Conservation (phyloP, 441 rosid species). For the Pelargonium myrrhifolium region DNA sequence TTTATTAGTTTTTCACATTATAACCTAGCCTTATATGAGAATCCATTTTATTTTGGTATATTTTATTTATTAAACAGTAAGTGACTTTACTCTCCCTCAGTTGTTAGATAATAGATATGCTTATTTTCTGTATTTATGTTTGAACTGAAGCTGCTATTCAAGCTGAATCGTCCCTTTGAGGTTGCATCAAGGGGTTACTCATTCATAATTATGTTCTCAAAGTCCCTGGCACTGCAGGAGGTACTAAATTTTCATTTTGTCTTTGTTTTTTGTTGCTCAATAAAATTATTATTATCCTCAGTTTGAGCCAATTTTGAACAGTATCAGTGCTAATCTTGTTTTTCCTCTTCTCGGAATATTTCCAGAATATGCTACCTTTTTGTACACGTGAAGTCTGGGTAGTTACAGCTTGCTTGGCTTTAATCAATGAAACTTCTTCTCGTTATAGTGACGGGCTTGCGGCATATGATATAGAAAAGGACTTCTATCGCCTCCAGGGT, state of each 20-base stretch:
- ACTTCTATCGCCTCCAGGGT: slow-evolving; percentile 84
- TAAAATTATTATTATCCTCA: neutral
- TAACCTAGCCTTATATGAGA: neutral
- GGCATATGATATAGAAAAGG: slow-evolving; percentile 77
- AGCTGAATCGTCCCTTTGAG: slow-evolving; percentile 88
- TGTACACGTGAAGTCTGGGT: slow-evolving; percentile 98
- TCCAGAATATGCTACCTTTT: slow-evolving; percentile 67
- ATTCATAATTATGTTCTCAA: slow-evolving; percentile 76
- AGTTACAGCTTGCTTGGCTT: slow-evolving; percentile 77
- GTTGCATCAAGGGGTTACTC: slow-evolving; percentile 91
- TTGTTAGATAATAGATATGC: neutral
- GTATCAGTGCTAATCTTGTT: slow-evolving; percentile 21
- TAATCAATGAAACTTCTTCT: slow-evolving; percentile 66
- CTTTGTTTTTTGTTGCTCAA: slow-evolving; percentile 2
- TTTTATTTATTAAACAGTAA: neutral
- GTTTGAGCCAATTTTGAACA: slow-evolving; percentile 14
- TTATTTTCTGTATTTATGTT: slow-evolving; percentile 3
- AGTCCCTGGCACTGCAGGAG: slow-evolving; percentile 69
- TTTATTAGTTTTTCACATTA: neutral
- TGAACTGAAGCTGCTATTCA: slow-evolving; percentile 69
- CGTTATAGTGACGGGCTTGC: slow-evolving; percentile 55
- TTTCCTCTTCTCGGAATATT: slow-evolving; percentile 22
- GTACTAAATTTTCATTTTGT: slow-evolving; percentile 32
- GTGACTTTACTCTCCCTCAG: neutral
- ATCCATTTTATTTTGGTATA: neutral